Percentiles rank a stretch among this genome's conserved stretches.
phyloP scores from a whole-genome alignment of 148 eudicot genomes.

The Vaccinium darrowii region DNA sequence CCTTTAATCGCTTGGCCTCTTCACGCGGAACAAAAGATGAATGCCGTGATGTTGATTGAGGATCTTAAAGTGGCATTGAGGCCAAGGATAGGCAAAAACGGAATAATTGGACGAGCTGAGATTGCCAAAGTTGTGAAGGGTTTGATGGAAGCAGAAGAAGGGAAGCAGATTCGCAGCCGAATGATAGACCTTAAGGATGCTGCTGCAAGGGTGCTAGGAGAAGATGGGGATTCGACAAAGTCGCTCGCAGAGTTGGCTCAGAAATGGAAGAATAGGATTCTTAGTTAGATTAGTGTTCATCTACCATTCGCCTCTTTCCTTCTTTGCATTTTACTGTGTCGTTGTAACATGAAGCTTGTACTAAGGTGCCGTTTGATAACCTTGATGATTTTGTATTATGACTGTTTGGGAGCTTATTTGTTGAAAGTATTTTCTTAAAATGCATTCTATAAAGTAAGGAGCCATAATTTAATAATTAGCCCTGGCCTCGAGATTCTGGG shows the following conservation, averaged over 20 bases:
- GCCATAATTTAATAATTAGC: no score
- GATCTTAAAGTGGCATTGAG: conserved; percentile 35
- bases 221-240: conserved; percentile 32
- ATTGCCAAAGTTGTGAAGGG: conserved; percentile 23
- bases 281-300: neutral
- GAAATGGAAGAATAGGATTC: conserved; percentile 18
- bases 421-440: no score
- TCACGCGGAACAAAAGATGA: conserved; percentile 46
- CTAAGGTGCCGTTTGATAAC: no score
- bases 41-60: conserved; percentile 29
- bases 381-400: no score
- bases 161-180: conserved; percentile 19
- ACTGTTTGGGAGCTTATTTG: no score
- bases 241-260: conserved; percentile 23
- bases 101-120: conserved; percentile 24
- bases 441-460: no score
- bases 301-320: neutral
- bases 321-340: no score
- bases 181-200: conserved; percentile 28
- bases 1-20: conserved; percentile 52
- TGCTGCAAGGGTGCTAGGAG: conserved; percentile 19
- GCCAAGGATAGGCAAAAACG: conserved; percentile 14
- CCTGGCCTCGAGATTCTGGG: no score
- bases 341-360: no score
- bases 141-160: conserved; percentile 43